Evolutionary conservation across 75 land plant species (phyloP).

Genomic region (Pinus tabuliformis): DNA sequence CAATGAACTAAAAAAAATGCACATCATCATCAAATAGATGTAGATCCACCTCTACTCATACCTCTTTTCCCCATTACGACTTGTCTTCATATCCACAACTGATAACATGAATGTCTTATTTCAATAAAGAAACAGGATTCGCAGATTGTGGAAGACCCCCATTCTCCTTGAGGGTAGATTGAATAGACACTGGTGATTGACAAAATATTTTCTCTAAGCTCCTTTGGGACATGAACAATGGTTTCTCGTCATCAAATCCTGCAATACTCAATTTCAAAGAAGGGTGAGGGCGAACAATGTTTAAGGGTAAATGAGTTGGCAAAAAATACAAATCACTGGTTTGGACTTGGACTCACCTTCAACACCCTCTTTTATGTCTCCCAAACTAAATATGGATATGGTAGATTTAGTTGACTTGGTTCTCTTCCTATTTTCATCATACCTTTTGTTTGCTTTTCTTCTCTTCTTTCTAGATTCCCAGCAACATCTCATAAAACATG

Average conservation of each 20-base stretch:
- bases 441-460: constrained; percentile 40
- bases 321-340: not conserved
- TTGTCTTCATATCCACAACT: constrained; percentile 99
- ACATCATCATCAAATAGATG: not conserved
- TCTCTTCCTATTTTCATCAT: constrained; percentile 39
- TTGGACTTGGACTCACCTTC: constrained; percentile 44
- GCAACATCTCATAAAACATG: constrained; percentile 52
- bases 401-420: constrained; percentile 70
- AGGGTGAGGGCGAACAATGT: no score
- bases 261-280: no score
- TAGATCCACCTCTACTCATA: constrained; percentile 6
- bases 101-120: constrained; percentile 98
- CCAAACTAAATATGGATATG: constrained; percentile 79
- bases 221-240: no score
- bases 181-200: no score
- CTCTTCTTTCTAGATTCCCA: constrained; percentile 74
- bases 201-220: no score
- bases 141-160: constrained; percentile 87
- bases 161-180: constrained; percentile 80
- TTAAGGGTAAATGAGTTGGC: no score
- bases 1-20: not conserved
- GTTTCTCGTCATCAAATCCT: no score
- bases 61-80: constrained; percentile 99
- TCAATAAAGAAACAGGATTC: constrained; percentile 73
- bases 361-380: constrained; percentile 83